Base-by-base conservation (phyloP, 2,329 filamentous ascomycete species). In the Stachybotrys chartarum region DNA sequence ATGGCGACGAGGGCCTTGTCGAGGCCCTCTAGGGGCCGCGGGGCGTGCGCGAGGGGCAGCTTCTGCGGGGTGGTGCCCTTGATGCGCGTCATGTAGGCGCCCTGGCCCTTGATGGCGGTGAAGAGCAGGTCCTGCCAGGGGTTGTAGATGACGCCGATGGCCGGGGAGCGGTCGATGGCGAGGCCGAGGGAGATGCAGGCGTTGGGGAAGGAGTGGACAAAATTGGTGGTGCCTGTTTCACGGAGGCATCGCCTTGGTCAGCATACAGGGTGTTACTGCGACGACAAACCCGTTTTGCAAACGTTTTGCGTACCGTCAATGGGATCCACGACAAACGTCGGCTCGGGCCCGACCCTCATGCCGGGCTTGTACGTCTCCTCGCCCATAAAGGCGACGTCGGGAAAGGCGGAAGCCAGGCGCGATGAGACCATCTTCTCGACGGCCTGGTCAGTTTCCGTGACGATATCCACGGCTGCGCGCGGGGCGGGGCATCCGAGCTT, bases 311-410 rank as follows among this genome's bases (percentile, higher is more conserved):
- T 57, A 65, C 87, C 89, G 72, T 93, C 89, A 63, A 93, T 91
- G 49, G 89, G 89, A 68, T 93, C 89, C 61, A 89, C 85, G 65
- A 92, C 81, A 72, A 92, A 92, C 48, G 89, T 93, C 1, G 89
- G 88, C 16, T 79, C 79, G 32, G 78, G 69, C 0, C 83, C 86
- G 50, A 93, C 75, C 48, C 71, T 74, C 58, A 77, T 75, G 63
- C 87, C 87, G 1, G 86, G 81, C 59, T 84, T 77, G 74, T 90
- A 88, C 31, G 88, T 91, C 72, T 93, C 88, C 67, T 90, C 87
- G 66, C 87, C 87, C 69, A 91, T 83, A 70, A 90, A 90, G 60
- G 77, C 69, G 64, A 80, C 81, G 58, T 67, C 60, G 1, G 85
- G 84, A 67, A 84, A 86, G 17, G 74, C 69, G 16, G 70, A 59